A percentile compares a stretch with the other conserved stretches of the same genome.
phyloP scores from a whole-genome alignment of 805 yeast species.

The Saccharomycopsis guyanensis region DNA sequence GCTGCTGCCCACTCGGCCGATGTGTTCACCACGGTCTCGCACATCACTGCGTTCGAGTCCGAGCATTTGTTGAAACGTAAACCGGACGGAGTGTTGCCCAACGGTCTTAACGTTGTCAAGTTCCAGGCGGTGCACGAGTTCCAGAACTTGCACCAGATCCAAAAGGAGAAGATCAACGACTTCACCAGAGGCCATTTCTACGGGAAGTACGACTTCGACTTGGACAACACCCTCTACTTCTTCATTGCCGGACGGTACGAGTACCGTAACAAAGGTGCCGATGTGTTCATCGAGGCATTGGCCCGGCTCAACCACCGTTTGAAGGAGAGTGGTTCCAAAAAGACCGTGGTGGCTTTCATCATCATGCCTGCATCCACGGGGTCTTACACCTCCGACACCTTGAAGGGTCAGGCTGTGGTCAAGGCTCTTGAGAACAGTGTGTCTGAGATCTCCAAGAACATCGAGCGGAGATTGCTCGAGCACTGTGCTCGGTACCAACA shows the following conservation, averaged over 20 bases:
- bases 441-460: slow-evolving; percentile 74
- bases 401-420: slow-evolving; percentile 93
- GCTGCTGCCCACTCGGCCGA: slow-evolving; percentile 95
- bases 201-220: slow-evolving; percentile 90
- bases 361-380: slow-evolving; percentile 96
- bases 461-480: slow-evolving; percentile 83
- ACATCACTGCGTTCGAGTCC: slow-evolving; percentile 93
- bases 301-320: slow-evolving; percentile 87
- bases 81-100: slow-evolving; percentile 97
- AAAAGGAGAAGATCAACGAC: slow-evolving; percentile 88
- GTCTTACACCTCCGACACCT: slow-evolving; percentile 91
- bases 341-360: slow-evolving; percentile 93
- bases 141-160: slow-evolving; percentile 89
- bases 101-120: slow-evolving; percentile 91
- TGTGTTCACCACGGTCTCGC: slow-evolving; percentile 95
- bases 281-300: slow-evolving; percentile 84
- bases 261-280: slow-evolving; percentile 94
- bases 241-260: slow-evolving; percentile 97
- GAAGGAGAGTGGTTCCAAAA: slow-evolving; percentile 73
- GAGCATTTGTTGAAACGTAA: slow-evolving; percentile 90
- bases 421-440: slow-evolving; percentile 86
- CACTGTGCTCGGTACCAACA: slow-evolving; percentile 70
- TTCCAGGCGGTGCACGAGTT: slow-evolving; percentile 97
- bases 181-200: slow-evolving; percentile 95
- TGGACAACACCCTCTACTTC: slow-evolving; percentile 88